Conservation (phyloP, 495 filamentous ascomycete species). For the Penicillium arizonense region DNA sequence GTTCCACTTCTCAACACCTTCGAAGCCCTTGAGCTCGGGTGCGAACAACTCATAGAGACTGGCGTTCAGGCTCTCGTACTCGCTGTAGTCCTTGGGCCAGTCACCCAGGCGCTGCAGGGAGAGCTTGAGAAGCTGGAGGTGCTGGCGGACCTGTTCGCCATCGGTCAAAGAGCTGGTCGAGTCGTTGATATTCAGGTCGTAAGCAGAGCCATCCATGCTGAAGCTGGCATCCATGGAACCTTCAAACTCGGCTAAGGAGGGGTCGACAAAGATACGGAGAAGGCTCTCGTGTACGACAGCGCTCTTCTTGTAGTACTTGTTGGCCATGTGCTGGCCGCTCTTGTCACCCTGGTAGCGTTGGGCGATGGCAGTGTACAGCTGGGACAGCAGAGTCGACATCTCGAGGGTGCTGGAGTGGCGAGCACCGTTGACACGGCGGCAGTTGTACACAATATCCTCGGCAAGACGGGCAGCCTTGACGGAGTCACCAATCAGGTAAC, state of each 20-base stretch:
- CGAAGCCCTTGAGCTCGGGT: slow-evolving; percentile 28
- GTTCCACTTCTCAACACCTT: slow-evolving; percentile 39
- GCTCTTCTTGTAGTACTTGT: slow-evolving; percentile 43
- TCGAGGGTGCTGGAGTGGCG: slow-evolving; percentile 34
- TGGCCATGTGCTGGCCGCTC: slow-evolving; percentile 31
- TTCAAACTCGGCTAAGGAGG: slow-evolving; percentile 28
- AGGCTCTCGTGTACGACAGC: slow-evolving; percentile 38
- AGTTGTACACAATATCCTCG: slow-evolving; percentile 45
- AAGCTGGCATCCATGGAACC: slow-evolving; percentile 20
- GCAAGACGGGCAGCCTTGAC: slow-evolving; percentile 34
- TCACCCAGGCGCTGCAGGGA: slow-evolving; percentile 38
- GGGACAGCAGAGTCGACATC: slow-evolving; percentile 38
- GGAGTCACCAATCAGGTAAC: slow-evolving; percentile 32
- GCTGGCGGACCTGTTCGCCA: slow-evolving; percentile 34
- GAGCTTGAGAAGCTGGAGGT: slow-evolving; percentile 37
- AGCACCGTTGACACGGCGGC: slow-evolving; percentile 36
- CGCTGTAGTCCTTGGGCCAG: slow-evolving; percentile 40
- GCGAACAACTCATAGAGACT: slow-evolving; percentile 20
- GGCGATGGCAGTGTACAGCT: slow-evolving; percentile 38
- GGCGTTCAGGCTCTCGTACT: slow-evolving; percentile 28
- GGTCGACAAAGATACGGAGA: slow-evolving; percentile 35
- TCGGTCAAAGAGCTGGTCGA: slow-evolving; percentile 10
- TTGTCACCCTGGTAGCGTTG: slow-evolving; percentile 32
- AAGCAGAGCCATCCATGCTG: slow-evolving; percentile 23
- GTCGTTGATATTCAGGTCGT: slow-evolving; percentile 21